Evolutionary conservation across 495 filamentous ascomycete species (phyloP), one percentile per base, ranked within the genome.

Genomic region (Penicillium nucicola): DNA sequence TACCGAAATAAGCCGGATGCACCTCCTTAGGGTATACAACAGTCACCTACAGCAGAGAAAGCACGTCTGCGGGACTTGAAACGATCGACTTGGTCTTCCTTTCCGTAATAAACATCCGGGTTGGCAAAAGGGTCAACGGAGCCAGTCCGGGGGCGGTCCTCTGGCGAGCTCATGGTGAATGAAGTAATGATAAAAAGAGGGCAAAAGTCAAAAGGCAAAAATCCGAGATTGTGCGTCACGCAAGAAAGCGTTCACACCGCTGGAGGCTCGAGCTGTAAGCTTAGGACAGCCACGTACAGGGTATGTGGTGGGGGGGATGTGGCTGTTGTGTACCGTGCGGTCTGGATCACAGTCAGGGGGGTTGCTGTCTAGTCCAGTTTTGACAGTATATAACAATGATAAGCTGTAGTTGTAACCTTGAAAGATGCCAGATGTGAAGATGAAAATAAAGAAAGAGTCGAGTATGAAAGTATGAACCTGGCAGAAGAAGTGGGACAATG

Each of bases 71-170:
- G 68, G 28, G 65, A 53, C 54, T 67, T 67, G 47, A 66, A 50
- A 34, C 65, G 50, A n/a, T 65, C 57, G 9, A 55, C 37, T 20
- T 60, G 61, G 15, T 76, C 70, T 10, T 70, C 60, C 41, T 74
- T 60, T 23, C 77, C 77, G 59, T 80, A 80, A 46, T 80, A 80
- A 46, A 77, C 56, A 45, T 78, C 75, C 10, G 77, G 64, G 28
- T 72, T 55, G 28, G 76, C 74, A 42, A 65, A 76, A 22, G 77
- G 77, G 52, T 80, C 77, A 17, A 68, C 49, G 42, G 69, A 70
- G 28, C 60, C 58, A n/a, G 49, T 43, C 43, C 66, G 62, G 22
- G 56, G 56, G 46, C 49, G 58, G 39, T 49, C 53, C 45, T 62
- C 52, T 55, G 67, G 53, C 56, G 70, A 69, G 59, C 61, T 67